Base-by-base conservation (phyloP, 2,329 filamentous ascomycete genomes). In the Hypoxylon sp. region DNA sequence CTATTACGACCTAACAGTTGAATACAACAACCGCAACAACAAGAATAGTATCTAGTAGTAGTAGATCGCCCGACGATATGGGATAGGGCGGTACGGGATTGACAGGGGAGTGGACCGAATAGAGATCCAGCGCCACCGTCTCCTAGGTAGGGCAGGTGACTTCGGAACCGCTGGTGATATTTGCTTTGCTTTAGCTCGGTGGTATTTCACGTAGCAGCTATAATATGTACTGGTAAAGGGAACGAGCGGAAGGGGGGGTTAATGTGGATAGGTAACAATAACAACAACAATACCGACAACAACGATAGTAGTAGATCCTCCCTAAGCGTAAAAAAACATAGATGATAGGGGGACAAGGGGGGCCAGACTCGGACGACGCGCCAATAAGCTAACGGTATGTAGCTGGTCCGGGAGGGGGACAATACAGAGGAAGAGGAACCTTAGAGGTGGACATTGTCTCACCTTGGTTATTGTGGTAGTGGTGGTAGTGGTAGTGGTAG, bases 31-130 rank as follows among this genome's bases (percentile, higher is more conserved):
- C 50, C 65, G 50, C 46, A 63, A 63, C 50, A 51, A 64, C 57
- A 62, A 35, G 19, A 48, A 66, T 42, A 63, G 24, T 37, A 63
- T 29, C 19, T 22, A 63, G 59, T 47, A 57, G 53, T 26, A 31
- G 29, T 24, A 53, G 42, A 58, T 37, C 55, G 55, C 71, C 71
- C 69, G 69, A 63, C 59, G 65, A 59, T 71, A 66, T 69, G 67
- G 69, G 67, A 71, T 70, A 66, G 64, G 67, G 69, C 69, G 62
- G 69, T 59, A 69, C 61, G 69, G 66, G 48, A 26, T 66, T 70
- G 63, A 17, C 50, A 69, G 52, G 37, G 48, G 58, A 68, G 68
- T 66, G 68, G 68, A 60, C 48, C 65, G 62, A 42, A 57, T 50
- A 60, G 35, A 67, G 59, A 66, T 69, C 55, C 52, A 66, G 54